Base-by-base conservation (phyloP, 495 filamentous ascomycete species). In the Neurospora sp. region DNA sequence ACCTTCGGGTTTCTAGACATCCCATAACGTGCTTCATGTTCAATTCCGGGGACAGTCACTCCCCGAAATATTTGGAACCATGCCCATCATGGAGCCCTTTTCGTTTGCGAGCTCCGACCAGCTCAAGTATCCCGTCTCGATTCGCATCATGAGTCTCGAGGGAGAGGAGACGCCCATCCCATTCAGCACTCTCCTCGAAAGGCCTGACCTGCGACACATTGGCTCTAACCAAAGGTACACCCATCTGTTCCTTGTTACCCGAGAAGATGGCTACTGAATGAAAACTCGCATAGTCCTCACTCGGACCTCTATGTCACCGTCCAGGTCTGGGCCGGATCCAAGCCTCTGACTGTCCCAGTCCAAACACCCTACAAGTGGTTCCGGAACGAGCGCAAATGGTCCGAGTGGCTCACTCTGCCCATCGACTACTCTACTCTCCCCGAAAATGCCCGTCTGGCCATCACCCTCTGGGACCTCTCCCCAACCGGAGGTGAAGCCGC, bases 391-490 rank as follows among this genome's bases (percentile, higher is more conserved):
- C 89, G 96, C 76, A 87, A 83, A 80, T 99, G 96, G 96, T 94
- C 95, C 79, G 96, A 99, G 83, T 99, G 96, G 96, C 87, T 99
- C 38, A 89, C 89, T 12, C 82, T 99, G 68, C 95, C 96, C 14
- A 88, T 97, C 77, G 87, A 86, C 3, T 94, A 97, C 75, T 90
- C 92, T 65, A 90, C 90, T 69, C 87, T 95, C 4, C 94, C 94
- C 27, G 82, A 91, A 38, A 90, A 90, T 72, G 88, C 93, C 3
- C 92, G 93, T 76, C 86, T 99, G 39, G 96, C 96, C 12, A 92
- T 99, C 65, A 99, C 96, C 12, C 82, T 98, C 71, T 98, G 96
- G 96, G 96, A 99, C 78, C 80, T 98, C 31, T 96, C 93, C 7
- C 93, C 94, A 4, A 88, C 90, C 22, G 89, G 89, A 39, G 88